Evolutionary conservation across 1,139 yeast genomes (phyloP), one percentile per base, ranked within the genome.

Genomic region (Ogataea hybrid): DNA sequence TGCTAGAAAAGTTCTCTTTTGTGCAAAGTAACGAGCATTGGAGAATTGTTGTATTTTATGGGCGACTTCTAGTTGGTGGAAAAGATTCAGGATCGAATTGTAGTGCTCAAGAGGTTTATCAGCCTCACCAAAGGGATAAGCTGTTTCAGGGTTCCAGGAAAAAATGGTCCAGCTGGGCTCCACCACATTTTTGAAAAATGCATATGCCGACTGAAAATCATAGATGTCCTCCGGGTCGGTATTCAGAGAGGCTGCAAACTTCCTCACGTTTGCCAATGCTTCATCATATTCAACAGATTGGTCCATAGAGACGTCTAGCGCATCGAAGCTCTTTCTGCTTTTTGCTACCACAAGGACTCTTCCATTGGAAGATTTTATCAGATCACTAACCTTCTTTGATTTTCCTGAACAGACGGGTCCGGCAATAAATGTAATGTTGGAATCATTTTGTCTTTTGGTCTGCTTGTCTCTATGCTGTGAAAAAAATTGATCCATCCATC

Each of bases 371-470:
- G 56, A 49, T 12, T 49, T 47, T 6, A 63, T 29, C 5, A 62
- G 49, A 21, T 60, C 57, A 0, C 59, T 49, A 2, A 62, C 54
- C 2, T 64, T 50, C 10, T 52, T 51, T 2, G 62, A 53, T 23
- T 80, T 81, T 5, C 86, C 86, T 0, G 84, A 77, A 0, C 85
- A 85, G 2, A 84, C 82, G 1, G 83, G 83, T 0, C 86, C 86
- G 57, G 79, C 84, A 5, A 81, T 73, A 8, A 80, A 66, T 1
- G 79, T 64, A 3, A 79, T 54, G 15, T 76, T 75, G 29, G 70
- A 18, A 2, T 18, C 20, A 6, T 18, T 18, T 6, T 6, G 20
- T 2, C 7, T 18, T 2, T 6, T 18, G 20, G 7, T 6, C 20
- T 6, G 7, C 8, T 18, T 6, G 20, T 5, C 6, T 6, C 6